These are phyloP conservation scores for Aureobasidium leucospermi DNA, from an alignment of 2,329 filamentous ascomycete genomes.

Conservation along the genomic window DNA sequence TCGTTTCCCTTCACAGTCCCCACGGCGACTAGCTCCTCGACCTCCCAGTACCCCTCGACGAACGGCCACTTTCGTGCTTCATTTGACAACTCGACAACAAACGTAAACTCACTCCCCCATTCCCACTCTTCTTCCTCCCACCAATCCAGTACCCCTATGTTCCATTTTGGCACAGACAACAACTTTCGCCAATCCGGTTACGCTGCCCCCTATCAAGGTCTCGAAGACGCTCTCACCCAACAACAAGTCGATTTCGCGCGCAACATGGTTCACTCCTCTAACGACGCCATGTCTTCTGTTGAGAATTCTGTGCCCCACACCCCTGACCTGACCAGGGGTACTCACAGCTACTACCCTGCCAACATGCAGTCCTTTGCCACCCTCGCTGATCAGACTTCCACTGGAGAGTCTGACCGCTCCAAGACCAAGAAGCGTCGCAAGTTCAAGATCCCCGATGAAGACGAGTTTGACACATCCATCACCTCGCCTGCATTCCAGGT, in stretches of 20 bases:
- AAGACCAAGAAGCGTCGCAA: constrained; percentile 11
- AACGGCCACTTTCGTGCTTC: constrained; percentile 12
- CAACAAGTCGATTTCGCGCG: constrained; percentile 1
- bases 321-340: not conserved
- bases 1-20: constrained; percentile 3
- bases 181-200: constrained; percentile 11
- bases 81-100: not conserved
- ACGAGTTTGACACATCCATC: not conserved
- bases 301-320: constrained; percentile 10
- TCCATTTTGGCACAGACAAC: constrained; percentile 12
- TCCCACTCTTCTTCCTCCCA: constrained; percentile 1
- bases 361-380: not conserved
- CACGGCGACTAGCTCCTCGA: not conserved
- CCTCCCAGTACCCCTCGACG: not conserved
- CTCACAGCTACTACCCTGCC: constrained; percentile 1
- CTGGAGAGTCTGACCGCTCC: not conserved
- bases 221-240: constrained; percentile 3
- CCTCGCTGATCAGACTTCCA: not conserved
- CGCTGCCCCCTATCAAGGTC: constrained; percentile 5
- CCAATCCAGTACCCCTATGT: not conserved
- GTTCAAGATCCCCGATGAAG: not conserved
- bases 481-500: constrained; percentile 5
- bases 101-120: not conserved
- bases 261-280: not conserved
- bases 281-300: not conserved